A percentile compares a stretch with the other conserved stretches of the same genome.
Evolutionary conservation across 2,329 filamentous ascomycete genomes (phyloP).

Genomic region (Penicillium sp.): DNA sequence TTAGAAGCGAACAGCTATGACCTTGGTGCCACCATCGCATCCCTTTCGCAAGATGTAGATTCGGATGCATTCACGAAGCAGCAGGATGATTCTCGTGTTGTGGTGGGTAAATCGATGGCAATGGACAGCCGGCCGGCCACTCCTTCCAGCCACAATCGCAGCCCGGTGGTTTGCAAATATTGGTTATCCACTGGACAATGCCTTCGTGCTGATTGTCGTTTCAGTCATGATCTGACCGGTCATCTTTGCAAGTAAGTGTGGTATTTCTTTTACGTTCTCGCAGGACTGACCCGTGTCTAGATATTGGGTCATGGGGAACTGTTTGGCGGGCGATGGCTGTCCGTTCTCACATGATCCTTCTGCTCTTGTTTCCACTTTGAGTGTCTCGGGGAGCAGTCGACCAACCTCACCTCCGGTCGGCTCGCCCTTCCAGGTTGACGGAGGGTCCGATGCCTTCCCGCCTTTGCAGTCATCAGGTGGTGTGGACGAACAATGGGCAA

Average conservation of each 20-base stretch:
- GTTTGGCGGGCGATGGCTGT: conserved; percentile 85
- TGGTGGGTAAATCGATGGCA: conserved; percentile 87
- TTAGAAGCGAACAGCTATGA: conserved; percentile 88
- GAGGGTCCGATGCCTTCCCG: conserved; percentile 73
- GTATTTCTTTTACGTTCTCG: neutral
- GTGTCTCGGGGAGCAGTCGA: conserved; percentile 53
- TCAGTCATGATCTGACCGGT: conserved; percentile 91
- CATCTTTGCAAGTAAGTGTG: conserved; percentile 91
- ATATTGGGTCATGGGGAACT: conserved; percentile 95
- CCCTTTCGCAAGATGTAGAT: conserved; percentile 71
- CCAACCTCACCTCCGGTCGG: conserved; percentile 56
- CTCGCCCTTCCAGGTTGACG: conserved; percentile 68
- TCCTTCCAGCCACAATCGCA: conserved; percentile 69
- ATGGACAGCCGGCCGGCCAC: conserved; percentile 68
- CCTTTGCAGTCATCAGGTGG: conserved; percentile 58
- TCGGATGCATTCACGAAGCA: conserved; percentile 47
- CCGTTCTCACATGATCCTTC: conserved; percentile 96
- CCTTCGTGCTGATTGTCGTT: conserved; percentile 88
- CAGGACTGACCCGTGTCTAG: conserved; percentile 44
- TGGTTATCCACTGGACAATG: conserved; percentile 95
- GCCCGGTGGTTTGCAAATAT: conserved; percentile 92
- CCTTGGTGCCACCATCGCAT: conserved; percentile 80
- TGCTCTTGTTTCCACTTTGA: conserved; percentile 74
- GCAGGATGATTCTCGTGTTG: conserved; percentile 56
- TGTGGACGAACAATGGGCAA: conserved; percentile 54